Conservation (phyloP, 164 flowering plant genomes). For the Saururus chinensis region DNA sequence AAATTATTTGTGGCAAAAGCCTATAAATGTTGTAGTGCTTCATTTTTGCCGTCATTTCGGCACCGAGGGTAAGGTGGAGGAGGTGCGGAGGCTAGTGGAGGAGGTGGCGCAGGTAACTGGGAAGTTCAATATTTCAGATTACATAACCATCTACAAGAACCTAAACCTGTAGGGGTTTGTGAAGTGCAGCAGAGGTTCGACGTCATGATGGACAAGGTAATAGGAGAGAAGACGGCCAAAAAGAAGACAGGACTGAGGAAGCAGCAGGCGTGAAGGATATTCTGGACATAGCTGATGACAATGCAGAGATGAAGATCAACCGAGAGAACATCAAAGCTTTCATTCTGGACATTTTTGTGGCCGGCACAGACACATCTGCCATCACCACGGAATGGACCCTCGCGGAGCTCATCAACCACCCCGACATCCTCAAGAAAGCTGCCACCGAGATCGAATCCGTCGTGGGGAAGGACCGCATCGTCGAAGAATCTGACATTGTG, state of each 20-base stretch:
- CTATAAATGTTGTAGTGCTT: no score
- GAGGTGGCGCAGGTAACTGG: slow-evolving; percentile 29
- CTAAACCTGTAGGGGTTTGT: slow-evolving; percentile 28
- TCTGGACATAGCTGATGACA: slow-evolving; percentile 34
- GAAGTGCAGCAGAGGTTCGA: slow-evolving; percentile 20
- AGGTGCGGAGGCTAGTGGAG: no score
- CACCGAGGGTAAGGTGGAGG: slow-evolving; percentile 23
- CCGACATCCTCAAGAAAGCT: slow-evolving; percentile 19
- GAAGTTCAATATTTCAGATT: slow-evolving; percentile 39
- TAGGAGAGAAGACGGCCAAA: slow-evolving; percentile 19
- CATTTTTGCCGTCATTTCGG: no score
- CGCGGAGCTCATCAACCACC: slow-evolving; percentile 37
- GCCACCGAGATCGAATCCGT: slow-evolving; percentile 27
- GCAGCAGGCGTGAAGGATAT: slow-evolving; percentile 27
- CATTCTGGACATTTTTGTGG: slow-evolving; percentile 36
- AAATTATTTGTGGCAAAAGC: no score
- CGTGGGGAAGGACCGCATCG: slow-evolving; percentile 26
- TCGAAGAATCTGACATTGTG: slow-evolving; percentile 28
- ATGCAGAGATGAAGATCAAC: slow-evolving; percentile 32
- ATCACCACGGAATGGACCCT: slow-evolving; percentile 33
- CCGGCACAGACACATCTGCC: slow-evolving; percentile 36
- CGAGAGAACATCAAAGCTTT: slow-evolving; percentile 48
- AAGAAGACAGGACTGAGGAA: slow-evolving; percentile 15
- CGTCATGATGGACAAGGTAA: slow-evolving; percentile 33
- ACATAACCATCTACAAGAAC: slow-evolving; percentile 27